A percentile compares a stretch with the other conserved stretches of the same genome.
phyloP scores from a whole-genome alignment of 768 basidiomycete species.

The Calocera cornea region DNA sequence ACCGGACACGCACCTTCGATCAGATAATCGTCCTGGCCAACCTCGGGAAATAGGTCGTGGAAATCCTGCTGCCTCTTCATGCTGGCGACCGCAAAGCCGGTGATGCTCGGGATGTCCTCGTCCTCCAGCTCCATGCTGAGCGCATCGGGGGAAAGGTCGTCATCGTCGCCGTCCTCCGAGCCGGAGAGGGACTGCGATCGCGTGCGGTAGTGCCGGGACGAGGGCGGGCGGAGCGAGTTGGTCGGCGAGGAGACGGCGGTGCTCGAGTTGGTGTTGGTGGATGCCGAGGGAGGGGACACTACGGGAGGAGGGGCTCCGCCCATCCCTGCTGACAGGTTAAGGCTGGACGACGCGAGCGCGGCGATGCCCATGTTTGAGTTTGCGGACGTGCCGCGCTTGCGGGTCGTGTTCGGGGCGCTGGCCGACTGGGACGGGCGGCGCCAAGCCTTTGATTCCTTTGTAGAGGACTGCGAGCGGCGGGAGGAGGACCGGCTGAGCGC shows the following conservation, averaged over 20 bases:
- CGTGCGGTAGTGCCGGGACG: not conserved
- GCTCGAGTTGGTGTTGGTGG: not conserved
- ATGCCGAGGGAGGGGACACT: not conserved
- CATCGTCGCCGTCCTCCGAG: constrained; percentile 17
- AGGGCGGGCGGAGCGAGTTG: not conserved
- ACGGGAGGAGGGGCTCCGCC: not conserved
- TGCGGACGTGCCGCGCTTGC: not conserved
- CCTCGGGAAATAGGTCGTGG: constrained; percentile 76
- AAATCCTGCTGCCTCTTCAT: constrained; percentile 90
- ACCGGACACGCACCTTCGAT: constrained; percentile 68
- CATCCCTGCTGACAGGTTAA: not conserved
- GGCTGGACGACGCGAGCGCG: not conserved
- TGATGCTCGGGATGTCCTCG: constrained; percentile 70
- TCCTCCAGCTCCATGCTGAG: constrained; percentile 33
- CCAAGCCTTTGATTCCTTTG: not conserved
- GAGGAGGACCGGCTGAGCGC: not conserved
- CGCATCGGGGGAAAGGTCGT: constrained; percentile 22
- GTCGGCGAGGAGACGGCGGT: not conserved
- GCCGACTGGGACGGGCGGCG: not conserved
- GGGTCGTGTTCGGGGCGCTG: not conserved
- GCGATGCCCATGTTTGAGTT: not conserved
- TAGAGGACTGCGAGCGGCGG: not conserved
- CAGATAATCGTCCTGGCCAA: constrained; percentile 92
- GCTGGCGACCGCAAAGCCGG: constrained; percentile 94
- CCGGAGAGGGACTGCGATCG: not conserved